phyloP scores from a whole-genome alignment of 2,329 filamentous ascomycete species.

The Cercospora beticola region DNA sequence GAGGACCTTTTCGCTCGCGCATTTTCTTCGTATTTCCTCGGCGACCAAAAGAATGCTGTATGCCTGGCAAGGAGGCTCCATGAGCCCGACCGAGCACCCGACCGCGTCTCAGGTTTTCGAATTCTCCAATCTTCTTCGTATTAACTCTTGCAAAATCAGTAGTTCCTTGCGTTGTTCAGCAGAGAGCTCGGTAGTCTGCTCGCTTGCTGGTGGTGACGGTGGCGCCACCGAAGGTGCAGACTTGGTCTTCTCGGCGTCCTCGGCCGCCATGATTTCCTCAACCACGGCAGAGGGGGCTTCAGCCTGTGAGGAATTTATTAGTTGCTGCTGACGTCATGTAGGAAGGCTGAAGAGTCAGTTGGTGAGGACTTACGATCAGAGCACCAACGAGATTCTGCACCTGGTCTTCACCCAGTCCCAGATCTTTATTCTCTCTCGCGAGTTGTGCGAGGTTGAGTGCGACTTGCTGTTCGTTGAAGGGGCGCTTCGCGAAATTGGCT shows the following conservation, averaged over 20 bases:
- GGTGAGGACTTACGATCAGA: slow-evolving; percentile 58
- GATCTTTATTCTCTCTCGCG: slow-evolving; percentile 51
- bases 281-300: slow-evolving; percentile 47
- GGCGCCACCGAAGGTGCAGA: slow-evolving; percentile 28
- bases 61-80: not conserved
- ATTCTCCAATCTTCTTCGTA: slow-evolving; percentile 35
- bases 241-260: slow-evolving; percentile 30
- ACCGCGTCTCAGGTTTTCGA: slow-evolving; percentile 29
- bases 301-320: slow-evolving; percentile 37
- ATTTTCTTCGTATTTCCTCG: not conserved
- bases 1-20: not conserved
- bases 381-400: slow-evolving; percentile 56
- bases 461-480: slow-evolving; percentile 64
- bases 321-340: slow-evolving; percentile 28
- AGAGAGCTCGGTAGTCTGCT: slow-evolving; percentile 36
- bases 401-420: slow-evolving; percentile 49
- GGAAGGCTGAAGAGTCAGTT: slow-evolving; percentile 22
- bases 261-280: slow-evolving; percentile 38
- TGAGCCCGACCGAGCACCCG: not conserved
- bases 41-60: not conserved
- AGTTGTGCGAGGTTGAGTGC: slow-evolving; percentile 64
- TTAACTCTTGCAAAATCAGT: slow-evolving; percentile 39
- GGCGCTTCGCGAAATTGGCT: slow-evolving; percentile 46
- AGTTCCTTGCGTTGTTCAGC: slow-evolving; percentile 39
- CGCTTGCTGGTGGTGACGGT: slow-evolving; percentile 32